Evolutionary conservation across 202 grass and related monocot genomes (phyloP), one percentile per base, ranked within the genome.

Genomic region (Miscanthus sacchariflorus): DNA sequence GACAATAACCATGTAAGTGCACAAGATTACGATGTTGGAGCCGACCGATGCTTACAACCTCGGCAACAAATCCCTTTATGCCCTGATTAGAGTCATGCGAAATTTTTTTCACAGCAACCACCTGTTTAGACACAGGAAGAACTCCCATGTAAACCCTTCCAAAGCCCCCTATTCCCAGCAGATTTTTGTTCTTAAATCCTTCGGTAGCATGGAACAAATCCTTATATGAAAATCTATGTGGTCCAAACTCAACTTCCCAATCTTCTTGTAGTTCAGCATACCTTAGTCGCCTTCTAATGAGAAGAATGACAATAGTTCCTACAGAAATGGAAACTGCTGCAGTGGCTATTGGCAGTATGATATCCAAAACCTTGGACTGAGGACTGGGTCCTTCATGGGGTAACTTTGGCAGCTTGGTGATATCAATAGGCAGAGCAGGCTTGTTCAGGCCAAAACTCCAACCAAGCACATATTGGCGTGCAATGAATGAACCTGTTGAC

Each of bases 361-460:
- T 70, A 1, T 21, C 79, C 59, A 88, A 10, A 19, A 81, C n/a
- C 64, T 44, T 82, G 7, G 71, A 77, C 7, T 9, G 17, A 1
- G 28, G 21, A 9, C 40, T 74, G 8, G 28, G 21, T 1, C 27
- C 23, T 65, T 56, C 69, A 12, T 2, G 68, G 0, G 87, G 81
- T 11, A 89, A 18, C 12, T 70, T 78, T 18, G 87, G 81, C 49
- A 84, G 13, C 7, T 66, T 80, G 19, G 81, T 52, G 12, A 35
- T 50, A 2, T 84, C 56, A 33, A 89, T 68, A 24, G 74, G 2
- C 1, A 8, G 27, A 5, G 81, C 81, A 6, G 36, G 38, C 23
- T 4, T 61, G 24, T 84, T 80, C 42, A 84, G 40, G 64, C 52
- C 43, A 21, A 89, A 89, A 77, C 87, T 89, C 75, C 81, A 89